Percentiles rank a stretch among this genome's conserved stretches.
Conservation (phyloP, 2,329 filamentous ascomycete genomes). For the Alternaria angustiovoidea region DNA sequence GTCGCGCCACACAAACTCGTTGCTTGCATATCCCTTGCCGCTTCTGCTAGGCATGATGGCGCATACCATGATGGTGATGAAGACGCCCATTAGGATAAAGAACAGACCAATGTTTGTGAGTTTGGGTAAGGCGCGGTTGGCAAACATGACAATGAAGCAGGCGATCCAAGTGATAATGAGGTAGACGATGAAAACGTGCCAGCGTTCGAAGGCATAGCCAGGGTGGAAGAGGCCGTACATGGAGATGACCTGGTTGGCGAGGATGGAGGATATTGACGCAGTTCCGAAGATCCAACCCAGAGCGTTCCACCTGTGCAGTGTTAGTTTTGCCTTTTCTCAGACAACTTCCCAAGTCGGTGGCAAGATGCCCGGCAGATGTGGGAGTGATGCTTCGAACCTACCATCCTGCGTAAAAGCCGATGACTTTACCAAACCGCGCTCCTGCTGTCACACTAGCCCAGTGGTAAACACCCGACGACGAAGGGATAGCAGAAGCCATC, state of each 20-base stretch:
- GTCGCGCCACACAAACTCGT: constrained; percentile 56
- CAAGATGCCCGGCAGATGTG: not conserved
- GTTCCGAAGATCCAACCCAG: constrained; percentile 60
- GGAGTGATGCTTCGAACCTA: constrained; percentile 18
- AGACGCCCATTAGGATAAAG: constrained; percentile 61
- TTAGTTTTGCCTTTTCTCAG: not conserved
- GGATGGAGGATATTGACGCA: constrained; percentile 54
- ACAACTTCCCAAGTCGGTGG: not conserved
- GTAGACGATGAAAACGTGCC: constrained; percentile 62
- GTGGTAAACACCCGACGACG: constrained; percentile 59
- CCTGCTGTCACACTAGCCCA: constrained; percentile 62
- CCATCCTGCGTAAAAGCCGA: constrained; percentile 61
- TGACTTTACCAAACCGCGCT: constrained; percentile 54
- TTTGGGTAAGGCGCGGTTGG: constrained; percentile 61
- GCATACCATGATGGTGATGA: constrained; percentile 65
- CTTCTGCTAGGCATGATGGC: constrained; percentile 62
- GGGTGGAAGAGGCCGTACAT: constrained; percentile 61
- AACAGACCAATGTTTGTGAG: constrained; percentile 65
- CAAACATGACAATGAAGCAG: constrained; percentile 60
- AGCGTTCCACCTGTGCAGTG: constrained; percentile 55
- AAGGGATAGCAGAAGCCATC: constrained; percentile 57
- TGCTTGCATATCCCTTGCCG: constrained; percentile 53
- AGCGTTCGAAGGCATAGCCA: constrained; percentile 55
- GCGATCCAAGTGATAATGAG: constrained; percentile 58
- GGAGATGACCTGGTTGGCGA: constrained; percentile 56